These are phyloP conservation scores for Lagenaria siceraria DNA, from an alignment of 306 rosid genomes.

Conservation along the genomic window DNA sequence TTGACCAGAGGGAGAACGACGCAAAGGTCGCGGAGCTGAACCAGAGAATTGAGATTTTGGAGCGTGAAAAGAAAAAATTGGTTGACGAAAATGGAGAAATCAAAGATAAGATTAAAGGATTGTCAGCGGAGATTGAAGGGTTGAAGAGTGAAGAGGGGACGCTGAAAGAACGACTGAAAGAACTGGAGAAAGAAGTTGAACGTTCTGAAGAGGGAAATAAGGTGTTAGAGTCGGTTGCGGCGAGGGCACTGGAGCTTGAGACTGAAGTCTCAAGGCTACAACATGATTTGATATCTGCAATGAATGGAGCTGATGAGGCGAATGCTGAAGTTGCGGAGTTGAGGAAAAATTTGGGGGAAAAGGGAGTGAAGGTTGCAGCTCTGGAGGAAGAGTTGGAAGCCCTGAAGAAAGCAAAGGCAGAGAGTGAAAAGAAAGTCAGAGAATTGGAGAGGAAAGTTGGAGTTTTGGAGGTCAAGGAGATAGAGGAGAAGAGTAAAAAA, in stretches of 20 bases:
- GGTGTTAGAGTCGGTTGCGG: conserved; percentile 35
- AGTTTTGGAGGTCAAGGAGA: conserved; percentile 59
- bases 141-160: conserved; percentile 25
- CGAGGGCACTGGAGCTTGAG: conserved; percentile 67
- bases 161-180: conserved; percentile 35
- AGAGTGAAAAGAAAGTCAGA: conserved; percentile 41
- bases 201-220: conserved; percentile 23
- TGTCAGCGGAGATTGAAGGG: conserved; percentile 35
- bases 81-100: conserved; percentile 25
- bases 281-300: conserved; percentile 40
- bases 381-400: conserved; percentile 46
- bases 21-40: conserved; percentile 14
- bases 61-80: conserved; percentile 39
- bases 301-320: conserved; percentile 33
- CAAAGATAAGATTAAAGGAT: conserved; percentile 33
- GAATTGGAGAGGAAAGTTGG: conserved; percentile 82
- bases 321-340: conserved; percentile 28
- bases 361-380: conserved; percentile 28
- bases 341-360: conserved; percentile 38
- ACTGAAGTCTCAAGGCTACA: conserved; percentile 67
- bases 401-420: conserved; percentile 37
- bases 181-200: conserved; percentile 34
- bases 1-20: conserved; percentile 25
- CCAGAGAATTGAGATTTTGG: conserved; percentile 38
- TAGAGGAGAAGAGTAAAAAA: conserved; percentile 79